Conservation (phyloP, 2,329 filamentous ascomycete species). For the Fusarium camptoceras region DNA sequence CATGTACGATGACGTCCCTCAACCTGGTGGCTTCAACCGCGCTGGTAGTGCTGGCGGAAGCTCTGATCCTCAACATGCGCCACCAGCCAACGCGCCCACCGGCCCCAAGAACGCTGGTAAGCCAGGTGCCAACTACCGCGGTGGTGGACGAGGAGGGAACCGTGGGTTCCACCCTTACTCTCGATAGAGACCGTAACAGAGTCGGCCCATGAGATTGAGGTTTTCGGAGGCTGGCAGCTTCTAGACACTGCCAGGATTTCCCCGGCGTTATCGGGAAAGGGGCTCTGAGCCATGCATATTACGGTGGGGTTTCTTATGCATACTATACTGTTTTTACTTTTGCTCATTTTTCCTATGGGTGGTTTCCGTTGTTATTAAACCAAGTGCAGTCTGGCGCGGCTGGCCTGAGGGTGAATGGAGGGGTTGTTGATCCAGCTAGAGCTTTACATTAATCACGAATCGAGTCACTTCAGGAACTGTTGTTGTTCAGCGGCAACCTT, state of each 20-base stretch:
- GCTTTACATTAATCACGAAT: conserved; percentile 31
- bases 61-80: conserved; percentile 59
- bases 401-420: conserved; percentile 3
- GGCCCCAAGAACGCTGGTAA: conserved; percentile 95
- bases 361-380: conserved; percentile 12
- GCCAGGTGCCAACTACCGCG: conserved; percentile 92
- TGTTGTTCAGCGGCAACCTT: neutral
- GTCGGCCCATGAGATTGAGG: conserved; percentile 2
- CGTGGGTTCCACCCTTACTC: conserved; percentile 85
- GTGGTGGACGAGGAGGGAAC: conserved; percentile 81
- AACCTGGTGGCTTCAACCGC: conserved; percentile 67
- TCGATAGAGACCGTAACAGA: conserved; percentile 42
- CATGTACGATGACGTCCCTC: conserved; percentile 96
- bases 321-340: conserved; percentile 14
- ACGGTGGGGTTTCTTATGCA: conserved; percentile 8
- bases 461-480: conserved; percentile 1
- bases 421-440: conserved; percentile 10
- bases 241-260: conserved; percentile 1
- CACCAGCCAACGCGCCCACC: conserved; percentile 78
- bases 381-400: conserved; percentile 22
- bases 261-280: conserved; percentile 16
- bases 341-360: conserved; percentile 14
- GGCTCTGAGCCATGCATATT: conserved; percentile 19
- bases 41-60: conserved; percentile 57
- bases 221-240: neutral